Conservation (phyloP, 2,329 filamentous ascomycete species). For the Plenodomus biglobosus region DNA sequence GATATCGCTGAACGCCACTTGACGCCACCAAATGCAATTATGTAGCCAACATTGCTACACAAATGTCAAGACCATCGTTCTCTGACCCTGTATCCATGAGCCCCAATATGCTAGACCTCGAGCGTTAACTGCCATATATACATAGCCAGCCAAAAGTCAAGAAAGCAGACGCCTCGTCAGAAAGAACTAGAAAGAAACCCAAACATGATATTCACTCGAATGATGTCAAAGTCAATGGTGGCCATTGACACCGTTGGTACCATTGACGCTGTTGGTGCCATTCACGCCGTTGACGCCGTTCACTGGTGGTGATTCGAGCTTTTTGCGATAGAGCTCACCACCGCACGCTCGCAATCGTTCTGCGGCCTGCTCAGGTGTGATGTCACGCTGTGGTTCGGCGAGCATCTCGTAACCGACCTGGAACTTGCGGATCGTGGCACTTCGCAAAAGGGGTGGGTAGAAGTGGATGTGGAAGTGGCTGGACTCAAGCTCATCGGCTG, state of each 20-base stretch:
- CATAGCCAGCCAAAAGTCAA: neutral
- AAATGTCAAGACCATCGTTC: neutral
- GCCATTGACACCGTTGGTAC: constrained; percentile 9
- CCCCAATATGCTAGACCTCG: neutral
- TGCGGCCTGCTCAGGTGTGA: constrained; percentile 94
- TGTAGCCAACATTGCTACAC: neutral
- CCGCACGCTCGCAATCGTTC: constrained; percentile 73
- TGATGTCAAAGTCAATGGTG: neutral
- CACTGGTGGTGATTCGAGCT: constrained; percentile 15
- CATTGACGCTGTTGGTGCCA: constrained; percentile 19
- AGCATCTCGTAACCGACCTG: constrained; percentile 95
- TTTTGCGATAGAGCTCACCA: constrained; percentile 81
- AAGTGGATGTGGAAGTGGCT: constrained; percentile 97
- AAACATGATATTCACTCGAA: neutral
- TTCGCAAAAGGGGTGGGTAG: constrained; percentile 89
- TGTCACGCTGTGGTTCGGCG: constrained; percentile 96
- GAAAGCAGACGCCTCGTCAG: no score
- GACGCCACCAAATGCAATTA: neutral
- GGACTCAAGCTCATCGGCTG: constrained; percentile 78
- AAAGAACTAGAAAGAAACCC: no score
- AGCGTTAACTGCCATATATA: neutral
- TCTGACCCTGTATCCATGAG: neutral
- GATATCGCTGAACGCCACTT: neutral
- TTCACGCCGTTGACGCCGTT: constrained; percentile 7
- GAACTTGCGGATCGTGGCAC: constrained; percentile 93